A percentile compares a stretch with the other conserved stretches of the same genome.
These are phyloP conservation scores for Breviolum minutum DNA, from an alignment of 73 alveolate genomes.

Conservation along the genomic window DNA sequence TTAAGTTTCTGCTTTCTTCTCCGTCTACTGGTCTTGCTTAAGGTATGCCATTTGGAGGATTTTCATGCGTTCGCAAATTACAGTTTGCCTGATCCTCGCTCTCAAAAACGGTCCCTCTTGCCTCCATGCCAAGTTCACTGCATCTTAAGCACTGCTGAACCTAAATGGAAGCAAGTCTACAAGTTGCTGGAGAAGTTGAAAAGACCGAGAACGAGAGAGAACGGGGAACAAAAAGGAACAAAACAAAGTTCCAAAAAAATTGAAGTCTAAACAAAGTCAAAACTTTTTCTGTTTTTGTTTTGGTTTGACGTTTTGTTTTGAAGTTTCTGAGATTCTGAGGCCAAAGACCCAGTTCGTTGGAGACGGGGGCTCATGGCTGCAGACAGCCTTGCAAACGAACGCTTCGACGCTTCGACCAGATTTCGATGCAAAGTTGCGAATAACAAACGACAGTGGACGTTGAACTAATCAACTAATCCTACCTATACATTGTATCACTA, in stretches of 20 bases:
- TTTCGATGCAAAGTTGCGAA: not conserved
- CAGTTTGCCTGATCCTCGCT: no score
- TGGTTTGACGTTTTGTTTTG: not conserved
- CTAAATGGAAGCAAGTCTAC: not conserved
- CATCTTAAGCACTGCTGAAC: constrained; percentile 45
- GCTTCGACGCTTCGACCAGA: not conserved
- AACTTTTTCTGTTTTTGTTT: not conserved
- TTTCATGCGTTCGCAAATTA: no score
- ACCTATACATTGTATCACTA: no score
- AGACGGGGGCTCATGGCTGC: constrained; percentile 24
- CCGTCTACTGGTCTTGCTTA: not conserved
- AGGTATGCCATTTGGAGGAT: no score
- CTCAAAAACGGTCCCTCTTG: not conserved
- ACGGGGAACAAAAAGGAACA: not conserved
- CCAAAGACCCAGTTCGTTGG: not conserved
- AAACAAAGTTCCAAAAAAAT: not conserved
- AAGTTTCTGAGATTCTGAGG: not conserved
- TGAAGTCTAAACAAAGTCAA: not conserved
- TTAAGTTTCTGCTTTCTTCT: not conserved
- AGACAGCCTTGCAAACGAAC: not conserved
- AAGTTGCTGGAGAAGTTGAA: no score
- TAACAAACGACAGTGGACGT: not conserved
- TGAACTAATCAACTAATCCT: no score
- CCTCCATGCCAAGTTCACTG: constrained; percentile 43
- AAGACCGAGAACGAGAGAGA: not conserved